A percentile compares a stretch with the other conserved stretches of the same genome.
phyloP scores from a whole-genome alignment of 2,329 filamentous ascomycete species.

The Fusarium circinatum region DNA sequence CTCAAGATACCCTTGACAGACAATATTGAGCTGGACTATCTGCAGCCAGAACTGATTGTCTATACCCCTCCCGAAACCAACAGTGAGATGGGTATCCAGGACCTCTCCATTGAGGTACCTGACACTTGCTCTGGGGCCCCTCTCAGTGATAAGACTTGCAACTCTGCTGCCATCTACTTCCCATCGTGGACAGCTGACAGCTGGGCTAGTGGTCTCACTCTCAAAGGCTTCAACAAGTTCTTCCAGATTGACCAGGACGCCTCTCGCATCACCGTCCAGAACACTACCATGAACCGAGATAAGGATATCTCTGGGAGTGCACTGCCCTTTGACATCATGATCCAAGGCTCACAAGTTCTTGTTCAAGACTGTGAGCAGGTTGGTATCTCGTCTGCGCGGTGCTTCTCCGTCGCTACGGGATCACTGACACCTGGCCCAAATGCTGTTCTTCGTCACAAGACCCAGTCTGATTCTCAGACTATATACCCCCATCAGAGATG shows the following conservation, averaged over 20 bases:
- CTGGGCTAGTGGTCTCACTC: constrained; percentile 18
- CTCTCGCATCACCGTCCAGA: constrained; percentile 31
- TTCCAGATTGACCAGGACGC: constrained; percentile 30
- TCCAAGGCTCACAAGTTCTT: constrained; percentile 33
- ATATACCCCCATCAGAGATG: constrained; percentile 41
- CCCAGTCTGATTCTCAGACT: constrained; percentile 17
- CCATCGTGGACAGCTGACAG: constrained; percentile 37
- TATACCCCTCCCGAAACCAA: constrained; percentile 18
- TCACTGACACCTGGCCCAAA: constrained; percentile 33
- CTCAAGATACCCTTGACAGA: constrained; percentile 36
- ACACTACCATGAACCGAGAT: constrained; percentile 19
- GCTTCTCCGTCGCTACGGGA: constrained; percentile 30
- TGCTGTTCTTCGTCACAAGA: constrained; percentile 27
- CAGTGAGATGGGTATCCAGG: constrained; percentile 29
- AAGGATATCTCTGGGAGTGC: constrained; percentile 13
- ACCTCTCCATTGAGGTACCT: constrained; percentile 16
- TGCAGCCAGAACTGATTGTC: constrained; percentile 11
- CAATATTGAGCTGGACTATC: constrained; percentile 16
- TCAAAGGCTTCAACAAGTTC: constrained; percentile 37
- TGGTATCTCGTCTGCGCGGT: constrained; percentile 7
- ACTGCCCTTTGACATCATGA: constrained; percentile 28
- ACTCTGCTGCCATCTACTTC: constrained; percentile 30
- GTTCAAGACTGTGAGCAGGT: constrained; percentile 32
- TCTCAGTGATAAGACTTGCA: background rate
- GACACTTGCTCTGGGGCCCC: constrained; percentile 19